Evolutionary conservation across 495 filamentous ascomycete genomes (phyloP).

Genomic region (Penicillium canariense): DNA sequence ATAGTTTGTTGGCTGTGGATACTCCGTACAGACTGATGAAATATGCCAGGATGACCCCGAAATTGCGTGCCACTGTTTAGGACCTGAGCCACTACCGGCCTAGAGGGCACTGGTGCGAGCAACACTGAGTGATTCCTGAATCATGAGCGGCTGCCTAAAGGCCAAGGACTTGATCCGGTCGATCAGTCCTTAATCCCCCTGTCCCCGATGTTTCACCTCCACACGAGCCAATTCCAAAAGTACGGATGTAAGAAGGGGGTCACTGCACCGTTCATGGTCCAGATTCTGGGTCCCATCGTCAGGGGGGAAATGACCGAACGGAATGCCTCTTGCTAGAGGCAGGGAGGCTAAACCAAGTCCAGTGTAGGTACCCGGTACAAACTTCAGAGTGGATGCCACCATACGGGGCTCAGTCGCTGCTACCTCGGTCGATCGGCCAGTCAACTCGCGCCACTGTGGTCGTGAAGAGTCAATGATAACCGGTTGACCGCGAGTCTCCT

Average conservation of each 20-base stretch:
- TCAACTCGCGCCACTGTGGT: background rate
- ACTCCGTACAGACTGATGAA: background rate
- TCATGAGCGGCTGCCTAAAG: constrained; percentile 12
- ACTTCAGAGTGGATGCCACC: background rate
- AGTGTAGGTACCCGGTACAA: background rate
- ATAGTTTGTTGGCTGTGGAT: background rate
- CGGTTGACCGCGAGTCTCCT: constrained; percentile 10
- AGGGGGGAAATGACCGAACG: background rate
- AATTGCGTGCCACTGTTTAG: constrained; percentile 15
- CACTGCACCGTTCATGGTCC: background rate
- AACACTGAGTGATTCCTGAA: constrained; percentile 11
- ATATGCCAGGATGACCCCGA: background rate
- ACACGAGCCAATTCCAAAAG: constrained; percentile 2
- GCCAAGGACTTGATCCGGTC: constrained; percentile 9
- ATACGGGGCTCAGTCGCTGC: background rate
- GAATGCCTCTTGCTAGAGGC: background rate
- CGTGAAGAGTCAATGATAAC: background rate
- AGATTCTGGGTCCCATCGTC: background rate
- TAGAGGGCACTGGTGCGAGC: background rate
- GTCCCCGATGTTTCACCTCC: background rate
- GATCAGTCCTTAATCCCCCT: constrained; percentile 15
- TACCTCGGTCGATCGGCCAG: background rate
- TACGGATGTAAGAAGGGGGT: background rate
- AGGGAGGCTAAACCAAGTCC: background rate
- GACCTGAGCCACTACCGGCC: background rate